phyloP scores from a whole-genome alignment of 108 stramenopile species.

The Cyclotella choctawhatcheeana region DNA sequence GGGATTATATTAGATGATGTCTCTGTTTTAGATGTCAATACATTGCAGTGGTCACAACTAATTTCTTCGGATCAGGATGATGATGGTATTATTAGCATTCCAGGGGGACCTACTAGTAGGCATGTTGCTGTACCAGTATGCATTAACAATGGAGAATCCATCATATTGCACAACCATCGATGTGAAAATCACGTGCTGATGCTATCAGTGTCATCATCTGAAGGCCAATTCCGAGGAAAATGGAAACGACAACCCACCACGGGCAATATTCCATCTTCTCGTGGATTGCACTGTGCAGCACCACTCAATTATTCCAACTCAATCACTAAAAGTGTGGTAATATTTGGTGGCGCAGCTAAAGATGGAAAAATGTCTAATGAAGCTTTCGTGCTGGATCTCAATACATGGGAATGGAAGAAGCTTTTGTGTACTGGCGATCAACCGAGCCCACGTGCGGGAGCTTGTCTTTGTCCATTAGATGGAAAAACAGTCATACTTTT shows the following conservation, averaged over 20 bases:
- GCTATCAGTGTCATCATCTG: conserved; percentile 15
- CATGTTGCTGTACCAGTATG: conserved; percentile 58
- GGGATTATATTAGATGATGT: conserved; percentile 68
- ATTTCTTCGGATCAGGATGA: conserved; percentile 11
- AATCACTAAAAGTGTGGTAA: conserved; percentile 26
- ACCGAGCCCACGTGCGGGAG: conserved; percentile 63
- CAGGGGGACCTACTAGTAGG: conserved; percentile 72
- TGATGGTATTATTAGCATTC: conserved; percentile 32
- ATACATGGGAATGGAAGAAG: conserved; percentile 67
- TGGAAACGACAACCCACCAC: conserved; percentile 52
- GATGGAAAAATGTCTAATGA: conserved; percentile 74
- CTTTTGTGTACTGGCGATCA: conserved; percentile 15
- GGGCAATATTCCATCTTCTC: conserved; percentile 56
- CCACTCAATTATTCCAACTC: conserved; percentile 15
- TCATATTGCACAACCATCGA: conserved; percentile 78
- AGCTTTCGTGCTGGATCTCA: conserved; percentile 63
- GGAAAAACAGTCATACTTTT: conserved; percentile 54
- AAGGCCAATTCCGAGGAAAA: not conserved
- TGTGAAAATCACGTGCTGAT: conserved; percentile 70
- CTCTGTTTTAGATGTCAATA: conserved; percentile 30
- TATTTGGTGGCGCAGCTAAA: conserved; percentile 77
- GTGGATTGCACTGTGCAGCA: conserved; percentile 68
- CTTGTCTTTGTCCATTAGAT: conserved; percentile 58
- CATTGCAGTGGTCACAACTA: conserved; percentile 24
- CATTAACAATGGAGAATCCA: conserved; percentile 19